Conservation (phyloP, 371 early-diverging fungal genomes). For the Mortierella sp. region DNA sequence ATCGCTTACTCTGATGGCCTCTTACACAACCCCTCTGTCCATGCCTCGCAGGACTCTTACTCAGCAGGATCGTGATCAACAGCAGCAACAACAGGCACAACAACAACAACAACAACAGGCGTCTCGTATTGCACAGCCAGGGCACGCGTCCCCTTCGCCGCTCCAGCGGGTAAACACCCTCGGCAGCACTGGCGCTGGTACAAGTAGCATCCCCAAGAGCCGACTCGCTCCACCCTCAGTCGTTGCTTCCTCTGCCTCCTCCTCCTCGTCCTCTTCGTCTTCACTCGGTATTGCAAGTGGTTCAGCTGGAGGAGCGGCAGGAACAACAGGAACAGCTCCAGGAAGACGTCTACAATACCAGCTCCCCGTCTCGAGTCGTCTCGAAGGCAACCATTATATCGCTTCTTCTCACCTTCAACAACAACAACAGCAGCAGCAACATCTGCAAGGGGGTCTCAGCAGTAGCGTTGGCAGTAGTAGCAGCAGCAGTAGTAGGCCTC, state of each 20-base stretch:
- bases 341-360: slow-evolving; percentile 41
- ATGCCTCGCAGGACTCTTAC: slow-evolving; percentile 8
- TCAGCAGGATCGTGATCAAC: slow-evolving; percentile 5
- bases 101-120: slow-evolving; percentile 5
- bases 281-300: neutral
- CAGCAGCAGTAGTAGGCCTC: slow-evolving; percentile 16
- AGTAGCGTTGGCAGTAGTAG: slow-evolving; percentile 13
- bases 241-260: neutral
- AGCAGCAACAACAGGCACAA: slow-evolving; percentile 12
- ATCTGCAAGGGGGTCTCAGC: slow-evolving; percentile 22
- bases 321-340: slow-evolving; percentile 6
- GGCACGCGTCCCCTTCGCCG: neutral
- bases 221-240: slow-evolving; percentile 4
- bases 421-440: slow-evolving; percentile 21
- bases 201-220: slow-evolving; percentile 10
- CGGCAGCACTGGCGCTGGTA: neutral
- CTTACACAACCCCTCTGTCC: slow-evolving; percentile 15
- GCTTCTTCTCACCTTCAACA: slow-evolving; percentile 8
- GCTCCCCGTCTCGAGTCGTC: slow-evolving; percentile 31
- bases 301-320: neutral
- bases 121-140: slow-evolving; percentile 2
- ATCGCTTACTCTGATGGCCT: neutral
- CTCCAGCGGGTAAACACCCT: neutral
- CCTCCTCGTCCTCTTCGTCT: neutral
- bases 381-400: slow-evolving; percentile 16